phyloP scores from a whole-genome alignment of 108 stramenopile genomes.

The Epipyxis sp. region DNA sequence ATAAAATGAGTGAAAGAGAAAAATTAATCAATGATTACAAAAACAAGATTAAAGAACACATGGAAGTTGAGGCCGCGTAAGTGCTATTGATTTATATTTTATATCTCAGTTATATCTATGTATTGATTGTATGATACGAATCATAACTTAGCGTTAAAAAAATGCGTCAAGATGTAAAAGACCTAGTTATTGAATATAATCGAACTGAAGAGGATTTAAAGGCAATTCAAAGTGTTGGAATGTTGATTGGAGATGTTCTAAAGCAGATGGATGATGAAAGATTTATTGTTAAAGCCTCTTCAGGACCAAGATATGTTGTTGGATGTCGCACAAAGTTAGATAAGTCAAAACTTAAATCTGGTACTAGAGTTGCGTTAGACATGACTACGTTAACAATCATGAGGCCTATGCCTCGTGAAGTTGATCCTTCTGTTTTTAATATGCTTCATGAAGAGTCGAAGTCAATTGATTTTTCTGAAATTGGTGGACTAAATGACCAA shows the following conservation, averaged over 20 bases:
- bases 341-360: conserved; percentile 81
- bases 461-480: conserved; percentile 73
- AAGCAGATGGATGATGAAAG: conserved; percentile 88
- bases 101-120: background rate
- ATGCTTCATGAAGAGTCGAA: conserved; percentile 94
- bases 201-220: conserved; percentile 93
- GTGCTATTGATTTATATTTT: background rate
- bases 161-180: conserved; percentile 77
- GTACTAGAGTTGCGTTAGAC: conserved; percentile 92
- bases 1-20: conserved; percentile 63
- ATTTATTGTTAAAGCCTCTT: conserved; percentile 94
- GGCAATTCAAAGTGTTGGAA: conserved; percentile 89
- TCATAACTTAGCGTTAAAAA: conserved; percentile 71
- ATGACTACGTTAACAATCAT: conserved; percentile 99
- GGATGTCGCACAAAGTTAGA: conserved; percentile 85
- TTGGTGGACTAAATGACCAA: conserved; percentile 94
- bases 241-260: conserved; percentile 95
- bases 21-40: conserved; percentile 84
- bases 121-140: background rate
- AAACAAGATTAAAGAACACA: conserved; percentile 82
- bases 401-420: conserved; percentile 91
- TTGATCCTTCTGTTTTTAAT: conserved; percentile 94
- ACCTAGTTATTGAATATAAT: conserved; percentile 78
- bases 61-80: conserved; percentile 70
- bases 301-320: conserved; percentile 94